Evolutionary conservation across 305 asterid species (phyloP).

Genomic region (Solanum aculeatissimum): DNA sequence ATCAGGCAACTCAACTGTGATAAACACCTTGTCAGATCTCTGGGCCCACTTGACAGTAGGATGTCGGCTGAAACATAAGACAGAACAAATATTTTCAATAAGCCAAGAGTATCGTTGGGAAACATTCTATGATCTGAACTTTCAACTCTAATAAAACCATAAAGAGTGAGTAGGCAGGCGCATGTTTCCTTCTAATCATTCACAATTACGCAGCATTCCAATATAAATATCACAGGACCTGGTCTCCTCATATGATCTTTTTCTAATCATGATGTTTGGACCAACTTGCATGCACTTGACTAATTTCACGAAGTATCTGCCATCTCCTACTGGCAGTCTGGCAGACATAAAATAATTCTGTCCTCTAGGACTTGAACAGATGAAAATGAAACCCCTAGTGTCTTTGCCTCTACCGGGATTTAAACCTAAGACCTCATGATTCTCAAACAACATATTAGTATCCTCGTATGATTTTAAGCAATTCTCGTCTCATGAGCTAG

Average conservation of each 20-base stretch:
- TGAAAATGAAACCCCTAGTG: no score
- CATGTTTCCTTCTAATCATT: neutral
- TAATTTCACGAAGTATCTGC: no score
- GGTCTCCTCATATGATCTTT: neutral
- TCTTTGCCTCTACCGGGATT: no score
- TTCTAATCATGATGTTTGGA: neutral
- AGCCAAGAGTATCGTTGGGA: neutral
- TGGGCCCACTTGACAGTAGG: slow-evolving; percentile 62
- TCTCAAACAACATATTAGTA: neutral
- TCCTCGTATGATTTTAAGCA: no score
- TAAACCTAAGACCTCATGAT: no score
- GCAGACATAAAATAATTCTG: no score
- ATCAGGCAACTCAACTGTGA: slow-evolving; percentile 53
- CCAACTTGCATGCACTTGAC: neutral
- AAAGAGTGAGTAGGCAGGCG: neutral
- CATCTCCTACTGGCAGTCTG: no score
- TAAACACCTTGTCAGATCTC: slow-evolving; percentile 38
- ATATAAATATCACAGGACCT: neutral
- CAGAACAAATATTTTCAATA: neutral
- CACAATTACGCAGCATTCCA: neutral
- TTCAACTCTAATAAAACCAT: neutral
- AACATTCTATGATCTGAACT: neutral
- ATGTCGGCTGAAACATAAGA: slow-evolving; percentile 25
- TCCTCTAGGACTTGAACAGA: no score
- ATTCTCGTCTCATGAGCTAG: no score